phyloP scores from a whole-genome alignment of 2,329 filamentous ascomycete species.

The Beauveria australis region DNA sequence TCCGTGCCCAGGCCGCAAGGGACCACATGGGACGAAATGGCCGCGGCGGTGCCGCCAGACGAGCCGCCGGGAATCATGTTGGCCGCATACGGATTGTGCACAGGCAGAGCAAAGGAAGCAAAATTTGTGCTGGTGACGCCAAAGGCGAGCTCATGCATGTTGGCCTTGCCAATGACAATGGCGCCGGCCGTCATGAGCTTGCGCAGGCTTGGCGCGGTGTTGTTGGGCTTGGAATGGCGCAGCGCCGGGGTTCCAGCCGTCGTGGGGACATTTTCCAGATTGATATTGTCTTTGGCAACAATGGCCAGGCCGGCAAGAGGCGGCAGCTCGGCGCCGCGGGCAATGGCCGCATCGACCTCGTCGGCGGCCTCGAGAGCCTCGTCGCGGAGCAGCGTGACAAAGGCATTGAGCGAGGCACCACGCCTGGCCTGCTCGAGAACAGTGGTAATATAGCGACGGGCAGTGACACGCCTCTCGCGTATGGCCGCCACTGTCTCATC shows the following conservation, averaged over 20 bases:
- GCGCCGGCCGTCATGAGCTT: constrained; percentile 19
- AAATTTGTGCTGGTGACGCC: constrained; percentile 16
- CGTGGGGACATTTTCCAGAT: constrained; percentile 12
- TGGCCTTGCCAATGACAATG: constrained; percentile 39
- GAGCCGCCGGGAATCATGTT: constrained; percentile 16
- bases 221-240: constrained; percentile 1
- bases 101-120: constrained; percentile 12
- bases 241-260: constrained; percentile 14
- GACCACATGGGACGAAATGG: constrained; percentile 15
- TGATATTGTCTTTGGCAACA: constrained; percentile 18
- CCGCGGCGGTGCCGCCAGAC: constrained; percentile 15
- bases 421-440: neutral
- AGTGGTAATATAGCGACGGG: constrained; percentile 6
- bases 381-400: constrained; percentile 4
- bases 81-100: constrained; percentile 13
- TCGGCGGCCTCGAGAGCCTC: constrained; percentile 8
- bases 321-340: constrained; percentile 10
- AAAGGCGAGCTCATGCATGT: constrained; percentile 32
- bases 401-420: constrained; percentile 5
- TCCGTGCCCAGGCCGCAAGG: constrained; percentile 16
- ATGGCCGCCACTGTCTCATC: constrained; percentile 10
- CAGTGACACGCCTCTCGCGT: constrained; percentile 1
- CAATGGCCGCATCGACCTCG: constrained; percentile 6
- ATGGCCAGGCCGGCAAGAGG: constrained; percentile 17
- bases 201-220: constrained; percentile 15